Base-by-base conservation (phyloP, 2,329 filamentous ascomycete species). In the Fusarium siculi region DNA sequence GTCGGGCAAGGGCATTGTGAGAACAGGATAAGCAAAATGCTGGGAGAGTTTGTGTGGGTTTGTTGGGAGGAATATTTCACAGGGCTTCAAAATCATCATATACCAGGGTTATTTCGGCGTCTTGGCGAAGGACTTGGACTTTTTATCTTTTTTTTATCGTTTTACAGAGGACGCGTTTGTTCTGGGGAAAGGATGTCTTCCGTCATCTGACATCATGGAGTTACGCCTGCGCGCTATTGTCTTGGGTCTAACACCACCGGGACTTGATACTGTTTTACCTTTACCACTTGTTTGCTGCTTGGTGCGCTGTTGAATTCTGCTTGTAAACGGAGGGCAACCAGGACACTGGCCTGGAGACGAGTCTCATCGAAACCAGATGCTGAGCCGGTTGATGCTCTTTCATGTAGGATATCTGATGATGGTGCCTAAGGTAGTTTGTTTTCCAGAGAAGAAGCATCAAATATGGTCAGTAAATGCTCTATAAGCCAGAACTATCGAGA, bases 91-190 rank as follows among this genome's bases (percentile, higher is more conserved):
- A 74, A 66, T 75, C 73, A 74, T 76, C 63, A 75, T 78, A 76
- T 78, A 77, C 77, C 73, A 76, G 74, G 71, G 76, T 76, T 79
- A 77, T 62, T 73, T 76, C 63, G 77, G 77, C 76, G 77, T 76
- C 64, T 68, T 49, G 75, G 73, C 55, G 63, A 72, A 76, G 61
- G 55, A 40, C 34, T 70, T 75, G 68, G 70, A 40, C 63, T 21
- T 65, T 63, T 60, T 55, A 36, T 63, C 34, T 62, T 52, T 52
- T 15, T 28, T 62, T 62, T 50, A 36, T 49, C 55, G 30, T 37
- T 56, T 60, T 46, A 60, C 61, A 68, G 71, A 66, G 12, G 37
- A 67, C 70, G 54, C 58, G 64, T 64, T 57, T 69, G 47, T 64
- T 69, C 44, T 64, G 65, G 74, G 57, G 53, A 40, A 40, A 39